Base-by-base conservation (phyloP, 2,329 filamentous ascomycete species). In the Ophiostoma australiae region DNA sequence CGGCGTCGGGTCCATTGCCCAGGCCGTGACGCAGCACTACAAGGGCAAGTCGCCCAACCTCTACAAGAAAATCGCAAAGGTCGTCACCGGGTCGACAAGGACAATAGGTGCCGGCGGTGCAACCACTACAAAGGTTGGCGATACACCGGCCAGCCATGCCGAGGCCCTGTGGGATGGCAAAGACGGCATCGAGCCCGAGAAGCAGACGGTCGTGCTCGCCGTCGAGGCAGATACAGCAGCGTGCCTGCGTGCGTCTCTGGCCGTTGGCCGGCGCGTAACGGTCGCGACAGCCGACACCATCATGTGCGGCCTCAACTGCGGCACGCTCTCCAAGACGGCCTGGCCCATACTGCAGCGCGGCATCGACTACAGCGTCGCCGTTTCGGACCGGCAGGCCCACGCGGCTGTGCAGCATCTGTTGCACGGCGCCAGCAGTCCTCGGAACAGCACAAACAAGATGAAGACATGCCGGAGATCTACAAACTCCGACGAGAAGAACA, bases 221-320 rank as follows among this genome's bases (percentile, higher is more conserved):
- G 91, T 93, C 0, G 92, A 94, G 77, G 88, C 91, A 0, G 87
- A 89, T 23, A 87, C 85, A 0, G 91, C 85, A 0, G 84, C 87
- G 0, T 89, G 86, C 73, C 77, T 91, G 8, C 82, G 82, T 71
- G 81, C 82, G 48, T 87, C 85, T 44, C 77, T 91, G 1, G 77
- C 81, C 23, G 78, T 78, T 0, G 86, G 85, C 0, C 75, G 82
- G 48, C 78, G 83, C 3, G 82, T 81, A 0, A 78, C 84, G 0
- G 82, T 90, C 0, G 72, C 77, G 8, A 91, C 89, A 0, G 81
- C 80, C 0, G 80, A 85, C 2, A 92, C 89, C 0, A 91, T 91
- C 75, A 93, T 93, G 90, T 84, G 85, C 55, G 91, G 90, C 0
- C 86, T 93, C 81, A 88, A 91, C 74, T 93, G 90, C 73, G 90